Evolutionary conservation across 1,284 basidiomycete species (phyloP).

Genomic region (Cryptococcus hybrid): DNA sequence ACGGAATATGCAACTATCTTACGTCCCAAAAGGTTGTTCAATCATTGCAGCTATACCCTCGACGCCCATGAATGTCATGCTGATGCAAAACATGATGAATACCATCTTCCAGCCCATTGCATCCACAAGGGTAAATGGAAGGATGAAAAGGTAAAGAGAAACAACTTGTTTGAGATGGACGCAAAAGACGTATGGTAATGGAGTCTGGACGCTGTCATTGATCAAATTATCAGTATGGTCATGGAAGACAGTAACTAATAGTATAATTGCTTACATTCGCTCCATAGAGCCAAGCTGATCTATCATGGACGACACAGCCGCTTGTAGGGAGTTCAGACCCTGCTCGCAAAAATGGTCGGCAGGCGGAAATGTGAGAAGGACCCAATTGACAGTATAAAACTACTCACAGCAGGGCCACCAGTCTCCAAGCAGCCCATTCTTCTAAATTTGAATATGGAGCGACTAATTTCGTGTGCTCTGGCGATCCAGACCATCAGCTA

Average conservation of each 20-base stretch:
- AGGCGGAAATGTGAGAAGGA: slow-evolving; percentile 1
- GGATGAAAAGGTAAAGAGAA: slow-evolving; percentile 78
- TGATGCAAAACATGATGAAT: slow-evolving; percentile 73
- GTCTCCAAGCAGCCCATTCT: slow-evolving; percentile 75
- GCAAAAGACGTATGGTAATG: slow-evolving; percentile 52
- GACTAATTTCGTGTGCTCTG: slow-evolving; percentile 73
- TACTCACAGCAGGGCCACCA: slow-evolving; percentile 75
- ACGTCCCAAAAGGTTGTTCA: slow-evolving; percentile 67
- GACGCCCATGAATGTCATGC: slow-evolving; percentile 72
- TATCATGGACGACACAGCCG: slow-evolving; percentile 66
- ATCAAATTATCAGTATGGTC: not conserved
- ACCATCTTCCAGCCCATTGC: slow-evolving; percentile 66
- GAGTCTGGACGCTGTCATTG: slow-evolving; percentile 27
- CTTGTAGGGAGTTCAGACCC: slow-evolving; percentile 73
- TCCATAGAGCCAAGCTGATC: slow-evolving; percentile 82
- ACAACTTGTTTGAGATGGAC: slow-evolving; percentile 93
- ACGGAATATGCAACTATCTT: slow-evolving; percentile 53
- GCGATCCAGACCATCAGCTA: slow-evolving; percentile 46
- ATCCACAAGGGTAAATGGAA: slow-evolving; percentile 76
- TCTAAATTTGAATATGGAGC: slow-evolving; percentile 68
- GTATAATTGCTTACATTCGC: slow-evolving; percentile 56
- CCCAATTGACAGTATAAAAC: not conserved
- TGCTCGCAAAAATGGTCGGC: not conserved
- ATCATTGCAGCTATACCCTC: slow-evolving; percentile 91
- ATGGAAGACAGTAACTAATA: not conserved